Evolutionary conservation across 2,329 filamentous ascomycete genomes (phyloP), one percentile per base, ranked within the genome.

Genomic region (Xylariaceae sp.): DNA sequence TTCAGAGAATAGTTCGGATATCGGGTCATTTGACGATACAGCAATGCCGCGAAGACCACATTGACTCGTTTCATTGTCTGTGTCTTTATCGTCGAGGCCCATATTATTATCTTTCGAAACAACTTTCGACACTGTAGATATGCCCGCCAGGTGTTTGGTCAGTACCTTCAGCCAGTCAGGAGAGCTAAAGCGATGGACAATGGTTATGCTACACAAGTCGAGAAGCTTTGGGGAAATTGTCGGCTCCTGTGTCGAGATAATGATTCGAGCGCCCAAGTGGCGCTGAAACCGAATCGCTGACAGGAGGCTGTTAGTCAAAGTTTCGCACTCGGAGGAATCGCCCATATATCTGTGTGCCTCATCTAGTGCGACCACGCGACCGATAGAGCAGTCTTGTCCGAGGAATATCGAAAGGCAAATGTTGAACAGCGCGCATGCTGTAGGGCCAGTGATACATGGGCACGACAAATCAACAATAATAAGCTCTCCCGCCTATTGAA

Each of bases 281-380:
- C 88, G 83, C 68, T 93, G 88, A 15, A 87, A 76, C 0, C 89
- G 81, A 59, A 93, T 87, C 0, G 82, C 80, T 0, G 77, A 75
- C 0, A 90, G 73, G 0, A 92, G 74, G 0, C 77, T 76, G 5
- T 87, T 77, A 0, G 87, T 91, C 23, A 92, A 76, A 0, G 73
- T 73, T 2, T 73, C 67, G 1, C 82, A 81, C 33, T 86, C 83
- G 0, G 76, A 68, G 0, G 80, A 79, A 0, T 76, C 73, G 10
- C 78, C 81, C 79, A 91, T 84, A 66, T 86, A 91, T 72, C 92
- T 92, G 66, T 94, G 89, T 0, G 89, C 89, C 66, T 93, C 88
- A 57, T 93, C 89, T 0, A 92, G 74, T 0, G 87, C 87, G 11
- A 92, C 71, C 30, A 92, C 75, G 4, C 84, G 78, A 0, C 86